Base-by-base conservation (phyloP, 495 filamentous ascomycete genomes). In the Articulospora tetracladia region DNA sequence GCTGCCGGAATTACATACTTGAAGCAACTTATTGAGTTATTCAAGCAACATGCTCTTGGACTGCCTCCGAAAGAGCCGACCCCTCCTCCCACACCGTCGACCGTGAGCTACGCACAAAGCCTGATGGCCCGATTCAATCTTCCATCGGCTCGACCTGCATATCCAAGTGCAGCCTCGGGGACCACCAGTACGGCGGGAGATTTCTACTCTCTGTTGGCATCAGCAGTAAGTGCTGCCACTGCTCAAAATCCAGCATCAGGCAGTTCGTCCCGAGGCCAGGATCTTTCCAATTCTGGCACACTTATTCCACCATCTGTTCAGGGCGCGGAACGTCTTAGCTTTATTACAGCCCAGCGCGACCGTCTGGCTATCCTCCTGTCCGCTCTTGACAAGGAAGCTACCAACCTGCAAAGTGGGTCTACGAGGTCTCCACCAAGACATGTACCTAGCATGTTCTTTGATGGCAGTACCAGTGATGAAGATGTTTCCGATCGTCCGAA, bases 81-180 rank as follows among this genome's bases (percentile, higher is more conserved):
- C 1, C 79, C 88, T 17, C 83, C 83, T 53, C 72, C 76, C 0
- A 63, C 73, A 58, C 72, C 72, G 17, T 73, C 72, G 24, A 72
- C 76, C 28, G 76, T 73, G 12, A 81, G 78, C 26, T 96, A 93
- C 70, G 88, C 91, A 2, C 90, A 95, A 73, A 82, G 78, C 24
- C 77, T 97, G 22, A 84, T 97, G 23, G 86, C 91, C 12, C 84
- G 93, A 17, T 97, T 97, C 78, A 89, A 83, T 69, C 79, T 97
- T 27, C 92, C 94, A 19, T 74, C 78, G 36, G 77, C 80, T 7
- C 63, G 81, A 28, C 77, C 76, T 69, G 47, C 57, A 19, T 50
- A 67, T 20, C 61, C 77, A 2, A 72, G 71, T 30, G 69, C 73
- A 3, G 57, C 71, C 3, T 67, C 76, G 19, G 58, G 65, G 3